Percentiles rank a stretch among this genome's conserved stretches.
Conservation (phyloP, 75 land plant species). For the Cupressus sempervirens region DNA sequence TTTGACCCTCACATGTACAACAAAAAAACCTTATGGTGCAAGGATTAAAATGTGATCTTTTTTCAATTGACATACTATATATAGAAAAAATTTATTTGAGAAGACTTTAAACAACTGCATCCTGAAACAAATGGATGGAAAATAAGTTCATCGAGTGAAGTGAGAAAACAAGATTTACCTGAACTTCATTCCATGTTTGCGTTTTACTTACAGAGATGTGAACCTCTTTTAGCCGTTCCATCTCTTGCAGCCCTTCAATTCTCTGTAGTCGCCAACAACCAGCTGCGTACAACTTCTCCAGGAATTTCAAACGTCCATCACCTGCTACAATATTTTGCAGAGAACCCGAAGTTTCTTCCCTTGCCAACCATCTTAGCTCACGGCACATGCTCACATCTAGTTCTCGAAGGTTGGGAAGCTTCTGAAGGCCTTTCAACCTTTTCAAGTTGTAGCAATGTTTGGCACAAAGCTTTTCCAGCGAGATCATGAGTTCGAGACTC, state of each 20-base stretch:
- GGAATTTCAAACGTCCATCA: background rate
- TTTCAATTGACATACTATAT: too few species aligned
- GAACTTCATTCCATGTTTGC: too few species aligned
- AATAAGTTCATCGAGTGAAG: too few species aligned
- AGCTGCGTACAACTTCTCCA: background rate
- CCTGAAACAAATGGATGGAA: too few species aligned
- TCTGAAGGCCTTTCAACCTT: background rate
- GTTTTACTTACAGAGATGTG: too few species aligned
- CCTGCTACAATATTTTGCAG: background rate
- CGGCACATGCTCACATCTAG: background rate
- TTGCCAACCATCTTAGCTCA: background rate
- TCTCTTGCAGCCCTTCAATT: background rate
- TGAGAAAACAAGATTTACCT: too few species aligned
- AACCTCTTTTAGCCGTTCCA: background rate
- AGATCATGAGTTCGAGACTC: background rate
- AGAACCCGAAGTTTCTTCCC: background rate
- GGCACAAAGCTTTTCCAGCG: background rate
- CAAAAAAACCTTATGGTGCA: too few species aligned
- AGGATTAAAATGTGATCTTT: too few species aligned
- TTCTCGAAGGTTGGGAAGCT: background rate
- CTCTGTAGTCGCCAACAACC: background rate
- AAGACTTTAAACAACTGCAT: too few species aligned
- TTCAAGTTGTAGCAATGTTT: background rate
- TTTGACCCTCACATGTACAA: too few species aligned
- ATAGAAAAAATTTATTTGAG: too few species aligned